These are phyloP conservation scores for Flaveria bidentis DNA, from an alignment of 129 eudicot species.

Conservation along the genomic window DNA sequence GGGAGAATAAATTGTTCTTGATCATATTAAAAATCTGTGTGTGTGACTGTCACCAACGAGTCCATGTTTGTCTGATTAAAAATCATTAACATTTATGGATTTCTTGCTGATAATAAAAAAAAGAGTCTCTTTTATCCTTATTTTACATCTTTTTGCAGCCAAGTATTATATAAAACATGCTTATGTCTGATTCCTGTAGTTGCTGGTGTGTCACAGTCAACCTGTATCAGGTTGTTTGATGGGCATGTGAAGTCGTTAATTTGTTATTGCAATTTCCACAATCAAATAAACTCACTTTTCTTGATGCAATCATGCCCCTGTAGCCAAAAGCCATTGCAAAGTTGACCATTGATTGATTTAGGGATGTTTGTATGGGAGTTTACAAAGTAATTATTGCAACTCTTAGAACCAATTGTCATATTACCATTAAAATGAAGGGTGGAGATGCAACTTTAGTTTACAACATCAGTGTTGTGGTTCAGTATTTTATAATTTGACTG, in stretches of 20 bases:
- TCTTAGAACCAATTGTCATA: neutral
- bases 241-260: neutral
- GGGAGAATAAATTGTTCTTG: neutral
- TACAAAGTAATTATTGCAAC: neutral
- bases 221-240: neutral
- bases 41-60: neutral
- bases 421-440: neutral
- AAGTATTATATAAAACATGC: neutral
- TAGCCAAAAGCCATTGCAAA: neutral
- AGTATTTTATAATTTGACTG: neutral
- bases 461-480: neutral
- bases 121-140: neutral
- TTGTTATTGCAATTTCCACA: neutral
- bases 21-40: neutral
- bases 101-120: neutral
- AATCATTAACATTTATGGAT: no score
- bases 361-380: neutral
- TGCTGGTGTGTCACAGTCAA: neutral
- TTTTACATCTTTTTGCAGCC: neutral
- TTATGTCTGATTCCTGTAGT: neutral
- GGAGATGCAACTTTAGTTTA: neutral
- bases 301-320: constrained; percentile 10
- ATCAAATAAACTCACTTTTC: neutral
- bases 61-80: neutral
- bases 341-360: constrained; percentile 10